Conservation (phyloP, 768 basidiomycete genomes). For the Lentinula raphanica region DNA sequence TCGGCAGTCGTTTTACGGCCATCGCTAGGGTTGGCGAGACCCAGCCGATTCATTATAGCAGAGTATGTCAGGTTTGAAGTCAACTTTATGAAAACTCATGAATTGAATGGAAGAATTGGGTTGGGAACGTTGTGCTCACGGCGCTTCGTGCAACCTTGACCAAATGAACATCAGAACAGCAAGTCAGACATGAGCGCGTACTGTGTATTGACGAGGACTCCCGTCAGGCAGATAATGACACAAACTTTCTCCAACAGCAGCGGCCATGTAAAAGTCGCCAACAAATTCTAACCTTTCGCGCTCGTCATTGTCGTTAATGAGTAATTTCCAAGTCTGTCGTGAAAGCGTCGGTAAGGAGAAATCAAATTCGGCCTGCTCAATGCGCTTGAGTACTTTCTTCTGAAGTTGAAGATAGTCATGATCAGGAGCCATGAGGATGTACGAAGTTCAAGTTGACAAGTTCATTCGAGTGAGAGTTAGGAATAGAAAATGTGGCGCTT, state of each 20-base stretch:
- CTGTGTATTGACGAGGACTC: constrained; percentile 30
- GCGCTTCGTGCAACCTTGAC: constrained; percentile 1
- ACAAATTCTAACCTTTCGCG: constrained; percentile 39
- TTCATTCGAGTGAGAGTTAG: neutral
- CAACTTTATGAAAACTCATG: constrained; percentile 6
- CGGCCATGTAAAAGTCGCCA: constrained; percentile 42
- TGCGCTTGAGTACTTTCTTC: constrained; percentile 12
- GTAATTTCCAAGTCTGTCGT: constrained; percentile 21
- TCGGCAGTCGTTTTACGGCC: constrained; percentile 18
- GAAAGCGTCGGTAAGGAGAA: constrained; percentile 29
- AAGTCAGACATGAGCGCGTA: constrained; percentile 13
- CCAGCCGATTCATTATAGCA: constrained; percentile 31
- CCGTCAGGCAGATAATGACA: constrained; percentile 27
- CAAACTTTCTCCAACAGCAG: constrained; percentile 34
- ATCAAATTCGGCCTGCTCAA: constrained; percentile 15
- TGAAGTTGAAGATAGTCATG: constrained; percentile 10
- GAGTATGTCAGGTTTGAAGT: constrained; percentile 33
- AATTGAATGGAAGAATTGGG: neutral
- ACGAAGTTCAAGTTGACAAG: too few species aligned
- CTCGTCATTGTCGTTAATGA: constrained; percentile 18
- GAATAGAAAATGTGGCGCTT: neutral
- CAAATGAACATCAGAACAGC: neutral
- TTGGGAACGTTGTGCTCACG: neutral
- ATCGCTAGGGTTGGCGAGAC: constrained; percentile 15
- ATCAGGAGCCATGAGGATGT: neutral